Percentiles rank a stretch among this genome's conserved stretches.
phyloP scores from a whole-genome alignment of 2,329 filamentous ascomycete species.

The Exophiala sp. region DNA sequence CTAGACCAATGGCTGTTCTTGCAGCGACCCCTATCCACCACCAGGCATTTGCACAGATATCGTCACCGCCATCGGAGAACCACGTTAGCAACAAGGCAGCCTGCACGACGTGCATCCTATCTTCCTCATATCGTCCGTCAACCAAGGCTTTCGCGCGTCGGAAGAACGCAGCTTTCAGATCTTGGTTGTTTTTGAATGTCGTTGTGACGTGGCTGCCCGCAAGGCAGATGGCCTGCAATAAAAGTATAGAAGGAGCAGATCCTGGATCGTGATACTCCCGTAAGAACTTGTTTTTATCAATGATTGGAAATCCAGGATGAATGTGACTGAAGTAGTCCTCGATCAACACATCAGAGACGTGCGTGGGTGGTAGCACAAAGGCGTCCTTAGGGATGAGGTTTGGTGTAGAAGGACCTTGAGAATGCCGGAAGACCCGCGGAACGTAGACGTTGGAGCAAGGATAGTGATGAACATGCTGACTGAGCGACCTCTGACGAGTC shows the following conservation, averaged over 20 bases:
- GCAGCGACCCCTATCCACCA: constrained; percentile 31
- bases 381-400: constrained; percentile 2
- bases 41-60: constrained; percentile 26
- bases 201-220: constrained; percentile 29
- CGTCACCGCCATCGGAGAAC: constrained; percentile 28
- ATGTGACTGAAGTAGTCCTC: constrained; percentile 50
- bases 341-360: constrained; percentile 42
- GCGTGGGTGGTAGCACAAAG: constrained; percentile 1
- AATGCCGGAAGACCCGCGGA: neutral
- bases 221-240: constrained; percentile 31
- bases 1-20: constrained; percentile 31
- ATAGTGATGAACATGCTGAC: constrained; percentile 4
- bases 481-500: constrained; percentile 1
- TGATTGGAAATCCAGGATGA: constrained; percentile 51
- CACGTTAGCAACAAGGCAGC: constrained; percentile 31
- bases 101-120: constrained; percentile 29
- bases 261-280: constrained; percentile 49
- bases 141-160: constrained; percentile 30
- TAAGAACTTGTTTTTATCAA: constrained; percentile 53
- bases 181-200: constrained; percentile 26
- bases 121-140: constrained; percentile 30
- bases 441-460: constrained; percentile 1
- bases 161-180: constrained; percentile 30
- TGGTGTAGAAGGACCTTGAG: neutral
- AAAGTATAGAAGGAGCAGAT: constrained; percentile 28